Evolutionary conservation across 768 basidiomycete species (phyloP).

Genomic region (Agaricus sinodeliciosus): DNA sequence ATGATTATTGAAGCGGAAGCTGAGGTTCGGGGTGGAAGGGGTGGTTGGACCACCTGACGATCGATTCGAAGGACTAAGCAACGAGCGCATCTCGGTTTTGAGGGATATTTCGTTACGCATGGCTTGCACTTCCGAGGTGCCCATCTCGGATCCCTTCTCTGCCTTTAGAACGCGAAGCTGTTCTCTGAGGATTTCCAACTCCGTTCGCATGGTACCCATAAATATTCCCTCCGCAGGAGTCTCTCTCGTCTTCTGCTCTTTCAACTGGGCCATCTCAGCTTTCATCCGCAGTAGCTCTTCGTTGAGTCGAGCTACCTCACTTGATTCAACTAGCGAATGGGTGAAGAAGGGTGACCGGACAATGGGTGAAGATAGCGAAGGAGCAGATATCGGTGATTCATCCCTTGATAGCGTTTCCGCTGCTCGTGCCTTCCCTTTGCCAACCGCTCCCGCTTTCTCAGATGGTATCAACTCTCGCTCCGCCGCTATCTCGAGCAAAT

Average conservation of each 20-base stretch:
- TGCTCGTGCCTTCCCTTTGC: neutral
- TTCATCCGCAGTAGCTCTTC: constrained; percentile 6
- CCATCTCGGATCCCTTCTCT: neutral
- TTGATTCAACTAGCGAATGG: neutral
- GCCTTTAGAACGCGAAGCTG: constrained; percentile 7
- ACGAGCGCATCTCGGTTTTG: constrained; percentile 7
- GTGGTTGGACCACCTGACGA: neutral
- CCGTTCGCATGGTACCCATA: constrained; percentile 1
- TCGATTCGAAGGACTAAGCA: neutral
- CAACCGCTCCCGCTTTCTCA: neutral
- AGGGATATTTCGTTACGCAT: constrained; percentile 5
- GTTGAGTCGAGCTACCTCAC: constrained; percentile 1
- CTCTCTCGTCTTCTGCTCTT: constrained; percentile 1
- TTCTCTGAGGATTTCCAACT: constrained; percentile 4
- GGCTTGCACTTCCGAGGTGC: neutral
- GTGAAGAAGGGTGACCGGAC: neutral
- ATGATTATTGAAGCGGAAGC: neutral
- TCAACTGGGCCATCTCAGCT: constrained; percentile 2
- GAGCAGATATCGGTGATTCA: neutral
- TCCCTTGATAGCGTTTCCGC: neutral
- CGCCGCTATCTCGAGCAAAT: constrained; percentile 7
- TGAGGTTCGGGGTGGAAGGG: constrained; percentile 4
- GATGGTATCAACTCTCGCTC: constrained; percentile 7
- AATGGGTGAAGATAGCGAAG: neutral
- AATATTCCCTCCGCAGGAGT: neutral